Evolutionary conservation across 2,329 filamentous ascomycete species (phyloP), one percentile per base, ranked within the genome.

Genomic region (Botrytis pseudocinerea): DNA sequence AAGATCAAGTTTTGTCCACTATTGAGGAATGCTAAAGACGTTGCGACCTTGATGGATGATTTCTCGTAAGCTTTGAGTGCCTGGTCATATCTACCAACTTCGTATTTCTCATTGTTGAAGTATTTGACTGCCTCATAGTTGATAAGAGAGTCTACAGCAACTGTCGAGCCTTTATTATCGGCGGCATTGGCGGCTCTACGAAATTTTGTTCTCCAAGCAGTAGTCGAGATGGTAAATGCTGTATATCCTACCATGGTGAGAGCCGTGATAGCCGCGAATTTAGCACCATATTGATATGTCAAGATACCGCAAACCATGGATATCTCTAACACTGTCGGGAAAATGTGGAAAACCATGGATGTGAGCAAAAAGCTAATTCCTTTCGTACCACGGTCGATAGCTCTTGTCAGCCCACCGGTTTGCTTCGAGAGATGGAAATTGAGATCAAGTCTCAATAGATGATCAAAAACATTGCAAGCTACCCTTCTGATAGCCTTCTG

Each of bases 111-210:
- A 80, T 99, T 99, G 85, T 99, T 99, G 85, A 98, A 99, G 84
- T 98, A 97, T 83, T 99, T 99, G 80, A 99, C 96, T 22, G 97
- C 95, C 83, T 99, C 96, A 80, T 98, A 99, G 84, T 99, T 99
- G 85, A 99, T 97, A 69, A 99, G 85, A 0, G 95, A 97, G 83
- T 99, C 96, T 1, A 98, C 95, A 0, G 95, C 95, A 12, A 98
- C 94, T 0, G 95, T 98, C 1, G 95, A 97, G 0, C 94, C 96
- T 81, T 91, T 93, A 83, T 98, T 99, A 79, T 99, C 97, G 0
- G 96, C 97, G 9, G 94, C 94, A 81, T 99, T 99, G 57, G 96
- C 94, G 82, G 97, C 93, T 78, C 95, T 92, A 64, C 97, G 89
- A 82, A 99, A 99, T 82, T 97, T 97, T 4, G 97, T 99, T 78